Base-by-base conservation (phyloP, 208 protist species). In the Leptomonas seymouri region DNA sequence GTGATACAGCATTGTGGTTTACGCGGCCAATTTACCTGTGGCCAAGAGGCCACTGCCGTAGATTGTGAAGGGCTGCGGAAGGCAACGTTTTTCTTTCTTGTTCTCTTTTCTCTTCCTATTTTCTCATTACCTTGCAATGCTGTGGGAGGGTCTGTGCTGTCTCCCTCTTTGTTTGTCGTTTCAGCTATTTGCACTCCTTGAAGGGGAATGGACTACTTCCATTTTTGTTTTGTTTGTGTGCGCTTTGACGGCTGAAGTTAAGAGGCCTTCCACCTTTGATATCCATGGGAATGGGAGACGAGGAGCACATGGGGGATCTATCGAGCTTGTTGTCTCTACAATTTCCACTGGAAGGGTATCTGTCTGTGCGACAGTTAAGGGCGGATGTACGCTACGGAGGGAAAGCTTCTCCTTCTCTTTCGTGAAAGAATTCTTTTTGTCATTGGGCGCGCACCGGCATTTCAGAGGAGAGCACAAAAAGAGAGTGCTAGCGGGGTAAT, bases 271-370 rank as follows among this genome's bases (percentile, higher is more conserved):
- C 34, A n/a, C 27, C n/a, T 41, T 21, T 27, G 28, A 31, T 48
- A 16, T 28, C 28, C 3, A 18, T 16, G 54, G 2, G 3, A 30
- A 42, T 6, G 23, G 8, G 54, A 27, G 31, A 44, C 31, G 25
- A 25, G 31, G 31, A 58, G n/a, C 20, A 44, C 54, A 44, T 58
- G 56, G 56, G 56, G 56, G 23, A 61, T 31, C 56, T 61, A 61
- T 61, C 56, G 54, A 59, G 54, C 34, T 44, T 20, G 5, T 59
- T 21, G 34, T 45, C 20, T 59, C 54, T 34, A 4, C 31, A 21
- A 15, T 44, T 45, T 45, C 18, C 16, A 28, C 18, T 15, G 34
- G 12, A 48, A 11, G n/a, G 16, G 51, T n/a, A n/a, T 34, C 8
- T 14, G 23, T 39, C 9, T 23, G 3, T 31, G 56, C 21, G 18